phyloP scores from a whole-genome alignment of 1,284 basidiomycete species.

The Heterobasidion annosum region DNA sequence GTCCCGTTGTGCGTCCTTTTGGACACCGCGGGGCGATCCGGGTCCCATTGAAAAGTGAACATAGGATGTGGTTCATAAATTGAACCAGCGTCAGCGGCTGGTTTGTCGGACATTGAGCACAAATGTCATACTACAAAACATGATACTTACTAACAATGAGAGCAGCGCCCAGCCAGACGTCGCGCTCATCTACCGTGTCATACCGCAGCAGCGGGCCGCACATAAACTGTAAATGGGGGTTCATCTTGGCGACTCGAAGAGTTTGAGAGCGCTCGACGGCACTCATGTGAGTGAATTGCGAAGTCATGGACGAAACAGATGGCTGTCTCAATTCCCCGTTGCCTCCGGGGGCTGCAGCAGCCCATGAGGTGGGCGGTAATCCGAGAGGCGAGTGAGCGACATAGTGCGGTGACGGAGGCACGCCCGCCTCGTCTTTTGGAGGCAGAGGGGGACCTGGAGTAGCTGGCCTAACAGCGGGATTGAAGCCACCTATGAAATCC shows the following conservation, averaged over 20 bases:
- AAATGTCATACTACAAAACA: slow-evolving; percentile 1
- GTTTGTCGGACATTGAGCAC: slow-evolving; percentile 1
- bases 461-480: slow-evolving; percentile 13
- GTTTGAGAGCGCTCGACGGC: slow-evolving; percentile 57
- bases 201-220: slow-evolving; percentile 86
- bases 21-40: slow-evolving; percentile 24
- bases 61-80: slow-evolving; percentile 71
- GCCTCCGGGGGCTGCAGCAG: slow-evolving; percentile 1
- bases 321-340: slow-evolving; percentile 1
- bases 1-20: slow-evolving; percentile 11
- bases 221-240: slow-evolving; percentile 71
- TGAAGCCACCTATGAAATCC: slow-evolving; percentile 46
- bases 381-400: neutral
- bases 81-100: slow-evolving; percentile 74
- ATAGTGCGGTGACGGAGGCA: neutral
- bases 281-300: slow-evolving; percentile 38
- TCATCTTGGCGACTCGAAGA: slow-evolving; percentile 51
- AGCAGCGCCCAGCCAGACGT: slow-evolving; percentile 83
- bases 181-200: slow-evolving; percentile 75
- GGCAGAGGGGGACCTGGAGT: slow-evolving; percentile 22
- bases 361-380: neutral
- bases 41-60: slow-evolving; percentile 75
- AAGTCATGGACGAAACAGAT: slow-evolving; percentile 13
- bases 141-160: slow-evolving; percentile 70
- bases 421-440: slow-evolving; percentile 22